A percentile compares a stretch with the other conserved stretches of the same genome.
Evolutionary conservation across 2,329 filamentous ascomycete genomes (phyloP).

Genomic region (Fusarium succisae): DNA sequence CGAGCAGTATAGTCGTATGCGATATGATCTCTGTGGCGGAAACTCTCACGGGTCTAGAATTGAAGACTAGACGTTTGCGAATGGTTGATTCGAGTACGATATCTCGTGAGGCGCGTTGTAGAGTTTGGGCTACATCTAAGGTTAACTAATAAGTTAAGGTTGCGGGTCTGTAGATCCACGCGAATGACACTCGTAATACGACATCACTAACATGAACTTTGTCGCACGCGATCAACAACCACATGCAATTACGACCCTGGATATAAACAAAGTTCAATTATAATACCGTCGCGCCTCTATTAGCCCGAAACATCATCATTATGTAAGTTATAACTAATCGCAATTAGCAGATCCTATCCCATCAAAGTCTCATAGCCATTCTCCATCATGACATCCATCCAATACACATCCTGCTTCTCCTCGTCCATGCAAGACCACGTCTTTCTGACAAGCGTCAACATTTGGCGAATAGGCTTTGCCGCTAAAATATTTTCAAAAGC

Average conservation of each 20-base stretch:
- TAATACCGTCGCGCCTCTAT: neutral
- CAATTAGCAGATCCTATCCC: constrained; percentile 24
- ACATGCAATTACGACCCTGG: neutral
- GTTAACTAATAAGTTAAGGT: neutral
- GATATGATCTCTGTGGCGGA: neutral
- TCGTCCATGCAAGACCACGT: constrained; percentile 43
- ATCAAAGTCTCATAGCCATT: constrained; percentile 44
- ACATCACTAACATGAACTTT: neutral
- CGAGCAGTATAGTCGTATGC: neutral
- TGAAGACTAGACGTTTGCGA: neutral
- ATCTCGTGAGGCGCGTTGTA: neutral
- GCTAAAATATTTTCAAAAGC: constrained; percentile 35
- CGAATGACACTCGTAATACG: neutral
- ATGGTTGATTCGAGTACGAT: neutral
- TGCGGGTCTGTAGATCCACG: neutral
- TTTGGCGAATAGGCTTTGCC: constrained; percentile 39
- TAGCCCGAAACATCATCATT: neutral
- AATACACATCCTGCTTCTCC: constrained; percentile 52
- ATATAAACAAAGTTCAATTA: neutral
- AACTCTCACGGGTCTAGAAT: neutral
- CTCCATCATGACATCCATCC: constrained; percentile 54
- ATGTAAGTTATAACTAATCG: neutral
- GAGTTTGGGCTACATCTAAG: neutral
- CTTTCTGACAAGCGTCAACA: constrained; percentile 32
- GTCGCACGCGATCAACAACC: neutral